Evolutionary conservation across 306 rosid genomes (phyloP).

Genomic region (Quercus dentata): DNA sequence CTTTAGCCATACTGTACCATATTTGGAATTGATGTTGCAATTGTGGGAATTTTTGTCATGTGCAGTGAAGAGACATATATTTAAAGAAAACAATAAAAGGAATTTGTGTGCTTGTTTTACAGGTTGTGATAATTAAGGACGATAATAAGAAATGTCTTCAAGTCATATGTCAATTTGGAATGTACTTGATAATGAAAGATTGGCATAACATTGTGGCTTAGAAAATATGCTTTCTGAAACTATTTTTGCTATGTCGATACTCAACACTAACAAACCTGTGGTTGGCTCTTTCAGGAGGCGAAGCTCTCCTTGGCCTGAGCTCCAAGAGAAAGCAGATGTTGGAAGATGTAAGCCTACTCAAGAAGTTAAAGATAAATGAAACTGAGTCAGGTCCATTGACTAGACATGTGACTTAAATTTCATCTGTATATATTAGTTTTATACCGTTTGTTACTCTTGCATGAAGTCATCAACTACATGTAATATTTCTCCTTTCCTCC

Average conservation of each 20-base stretch:
- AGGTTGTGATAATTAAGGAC: too few species aligned
- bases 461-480: neutral
- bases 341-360: slow-evolving; percentile 48
- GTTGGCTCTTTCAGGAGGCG: slow-evolving; percentile 11
- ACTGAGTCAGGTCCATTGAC: slow-evolving; percentile 41
- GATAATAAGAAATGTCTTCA: neutral
- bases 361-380: slow-evolving; percentile 66
- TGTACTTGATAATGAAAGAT: neutral
- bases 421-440: neutral
- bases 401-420: neutral
- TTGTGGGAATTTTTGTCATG: neutral
- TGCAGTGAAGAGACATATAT: neutral
- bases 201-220: neutral
- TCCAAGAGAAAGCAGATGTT: slow-evolving; percentile 55
- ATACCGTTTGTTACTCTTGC: neutral
- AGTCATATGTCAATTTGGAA: neutral
- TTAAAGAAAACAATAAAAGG: neutral
- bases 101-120: too few species aligned
- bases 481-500: neutral
- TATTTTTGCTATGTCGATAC: neutral
- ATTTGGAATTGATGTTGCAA: neutral
- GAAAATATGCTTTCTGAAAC: neutral
- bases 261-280: neutral
- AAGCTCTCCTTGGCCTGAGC: slow-evolving; percentile 29
- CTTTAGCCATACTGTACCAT: neutral